Evolutionary conservation across 2,329 filamentous ascomycete species (phyloP).

Genomic region (Phialemonium atrogriseum): DNA sequence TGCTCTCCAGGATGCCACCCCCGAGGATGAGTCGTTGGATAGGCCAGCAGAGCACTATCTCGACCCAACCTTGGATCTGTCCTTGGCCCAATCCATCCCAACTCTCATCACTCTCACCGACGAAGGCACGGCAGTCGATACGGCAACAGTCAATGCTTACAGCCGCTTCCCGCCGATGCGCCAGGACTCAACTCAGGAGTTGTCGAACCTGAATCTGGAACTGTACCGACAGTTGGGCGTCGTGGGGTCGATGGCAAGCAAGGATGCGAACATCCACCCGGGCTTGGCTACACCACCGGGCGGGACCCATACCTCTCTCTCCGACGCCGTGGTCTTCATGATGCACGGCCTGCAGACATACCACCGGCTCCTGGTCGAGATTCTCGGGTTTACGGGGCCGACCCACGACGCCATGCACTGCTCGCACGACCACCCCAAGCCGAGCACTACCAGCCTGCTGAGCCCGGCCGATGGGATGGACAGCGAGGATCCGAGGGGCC

Average conservation of each 20-base stretch:
- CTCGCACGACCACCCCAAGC: constrained; percentile 1
- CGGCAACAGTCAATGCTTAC: constrained; percentile 1
- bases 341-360: constrained; percentile 5
- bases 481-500: constrained; percentile 1
- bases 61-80: not conserved
- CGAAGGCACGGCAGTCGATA: constrained; percentile 1
- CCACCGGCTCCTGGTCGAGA: constrained; percentile 3
- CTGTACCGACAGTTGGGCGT: constrained; percentile 1
- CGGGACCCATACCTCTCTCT: constrained; percentile 1
- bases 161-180: not conserved
- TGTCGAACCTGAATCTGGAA: constrained; percentile 3
- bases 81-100: constrained; percentile 1
- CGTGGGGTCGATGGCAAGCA: constrained; percentile 2
- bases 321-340: constrained; percentile 4
- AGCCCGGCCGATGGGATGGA: constrained; percentile 3
- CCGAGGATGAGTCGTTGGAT: constrained; percentile 2
- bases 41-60: constrained; percentile 2
- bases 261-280: constrained; percentile 1
- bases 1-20: not conserved
- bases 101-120: not conserved
- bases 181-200: constrained; percentile 1
- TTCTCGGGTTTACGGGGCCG: constrained; percentile 1
- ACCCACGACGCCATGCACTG: not conserved
- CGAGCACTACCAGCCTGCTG: not conserved
- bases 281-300: constrained; percentile 1